Percentiles rank a stretch among this genome's conserved stretches.
Conservation (phyloP, 441 rosid species). For the Pelargonium cotyledonis region DNA sequence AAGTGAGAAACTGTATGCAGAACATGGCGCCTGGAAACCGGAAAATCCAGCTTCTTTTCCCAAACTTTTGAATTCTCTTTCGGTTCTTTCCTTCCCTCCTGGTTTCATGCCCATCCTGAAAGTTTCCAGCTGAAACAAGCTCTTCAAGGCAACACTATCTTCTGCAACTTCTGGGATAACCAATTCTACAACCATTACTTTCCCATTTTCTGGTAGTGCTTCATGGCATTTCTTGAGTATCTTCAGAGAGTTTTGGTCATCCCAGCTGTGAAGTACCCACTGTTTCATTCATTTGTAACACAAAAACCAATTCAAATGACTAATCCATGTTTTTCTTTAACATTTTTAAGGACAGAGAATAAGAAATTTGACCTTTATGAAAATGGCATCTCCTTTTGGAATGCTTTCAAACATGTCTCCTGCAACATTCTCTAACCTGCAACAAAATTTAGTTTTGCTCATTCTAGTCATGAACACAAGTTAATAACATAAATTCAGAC, state of each 20-base stretch:
- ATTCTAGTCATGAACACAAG: no score
- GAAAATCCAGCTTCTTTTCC: constrained; percentile 39
- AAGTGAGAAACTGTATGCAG: constrained; percentile 35
- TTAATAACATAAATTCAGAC: not conserved
- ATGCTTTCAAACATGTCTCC: constrained; percentile 36
- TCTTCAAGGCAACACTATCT: constrained; percentile 17
- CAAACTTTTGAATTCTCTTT: constrained; percentile 31
- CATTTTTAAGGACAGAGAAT: no score
- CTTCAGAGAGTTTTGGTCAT: constrained; percentile 32
- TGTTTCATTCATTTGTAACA: constrained; percentile 10
- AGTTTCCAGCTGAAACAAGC: constrained; percentile 36
- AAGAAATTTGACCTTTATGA: constrained; percentile 47
- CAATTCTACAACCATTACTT: constrained; percentile 35
- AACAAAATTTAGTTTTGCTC: not conserved
- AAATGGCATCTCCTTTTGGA: constrained; percentile 45
- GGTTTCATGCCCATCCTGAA: constrained; percentile 29
- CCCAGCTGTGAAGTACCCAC: constrained; percentile 43
- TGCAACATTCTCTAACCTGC: constrained; percentile 33
- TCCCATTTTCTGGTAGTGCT: constrained; percentile 32
- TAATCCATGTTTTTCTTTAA: not conserved
- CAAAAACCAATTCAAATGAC: not conserved
- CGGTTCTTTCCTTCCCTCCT: constrained; percentile 37
- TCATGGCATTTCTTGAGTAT: constrained; percentile 36
- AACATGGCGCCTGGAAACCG: constrained; percentile 27
- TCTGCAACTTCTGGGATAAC: constrained; percentile 34